Evolutionary conservation across 768 basidiomycete species (phyloP), one percentile per base, ranked within the genome.

Genomic region (Boletus barrowsii): DNA sequence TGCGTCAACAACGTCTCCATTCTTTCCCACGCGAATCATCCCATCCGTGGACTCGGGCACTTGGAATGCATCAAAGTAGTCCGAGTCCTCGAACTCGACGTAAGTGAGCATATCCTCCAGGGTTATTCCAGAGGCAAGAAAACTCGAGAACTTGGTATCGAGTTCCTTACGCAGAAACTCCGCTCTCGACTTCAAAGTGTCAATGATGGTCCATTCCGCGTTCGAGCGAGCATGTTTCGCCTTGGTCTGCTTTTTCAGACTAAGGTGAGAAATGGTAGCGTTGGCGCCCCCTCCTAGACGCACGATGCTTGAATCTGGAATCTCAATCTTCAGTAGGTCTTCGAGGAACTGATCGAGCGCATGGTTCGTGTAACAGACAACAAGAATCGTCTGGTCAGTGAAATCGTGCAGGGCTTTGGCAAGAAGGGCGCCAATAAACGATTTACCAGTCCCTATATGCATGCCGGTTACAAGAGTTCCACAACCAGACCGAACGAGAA

Each of bases 331-430:
- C 4, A 88, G 62, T 1, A 88, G 73, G 53, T 83, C 79, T 49
- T 81, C 79, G 2, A 88, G 73, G 49, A 88, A 83, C 54, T 86
- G 81, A 60, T 88, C 86, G 0, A 88, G 75, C 0, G 87, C 87
- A 53, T 88, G 86, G 56, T 88, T 88, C 0, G 86, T 88, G 55
- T 80, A 87, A 58, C 85, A 87, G 37, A 86, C 81, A 2, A 88
- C 83, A 10, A 88, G 76, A 18, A 88, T 83, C 1, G 65, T 81
- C 41, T 74, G 69, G 0, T 60, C 33, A 0, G 78, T 78, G 52
- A 67, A 67, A 22, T 80, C 76, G 45, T 86, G 77, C 5, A 86
- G 63, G 7, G 77, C 70, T 56, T 86, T 87, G 0, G 83, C 83
- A 1, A 87, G 68, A 0, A 87, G 68, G 0, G 83, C 83, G 0